A percentile compares a stretch with the other conserved stretches of the same genome.
phyloP scores from a whole-genome alignment of 1,284 basidiomycete genomes.

The Ganoderma multipileum region DNA sequence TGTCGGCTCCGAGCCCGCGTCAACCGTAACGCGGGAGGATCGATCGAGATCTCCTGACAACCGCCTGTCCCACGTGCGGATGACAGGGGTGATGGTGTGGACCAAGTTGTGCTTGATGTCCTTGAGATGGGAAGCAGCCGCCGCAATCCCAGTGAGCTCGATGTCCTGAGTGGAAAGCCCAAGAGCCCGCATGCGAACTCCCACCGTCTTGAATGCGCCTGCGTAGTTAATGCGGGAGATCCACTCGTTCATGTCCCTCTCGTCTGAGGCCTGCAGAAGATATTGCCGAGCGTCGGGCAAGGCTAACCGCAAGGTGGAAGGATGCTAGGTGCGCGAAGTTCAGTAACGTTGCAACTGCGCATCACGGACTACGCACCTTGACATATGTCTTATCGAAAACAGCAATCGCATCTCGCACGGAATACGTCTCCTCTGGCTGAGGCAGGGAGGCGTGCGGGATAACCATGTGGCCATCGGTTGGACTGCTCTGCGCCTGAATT shows the following conservation, averaged over 20 bases:
- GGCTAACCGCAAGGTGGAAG: slow-evolving; percentile 80
- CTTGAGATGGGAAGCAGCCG: slow-evolving; percentile 81
- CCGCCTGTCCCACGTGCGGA: slow-evolving; percentile 52
- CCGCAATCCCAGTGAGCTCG: slow-evolving; percentile 81
- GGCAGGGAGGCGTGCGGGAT: slow-evolving; percentile 66
- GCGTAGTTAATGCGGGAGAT: slow-evolving; percentile 95
- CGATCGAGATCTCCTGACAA: slow-evolving; percentile 33
- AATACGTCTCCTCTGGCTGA: slow-evolving; percentile 88
- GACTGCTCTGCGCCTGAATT: slow-evolving; percentile 60
- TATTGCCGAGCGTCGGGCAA: slow-evolving; percentile 82
- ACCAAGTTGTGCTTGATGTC: slow-evolving; percentile 56
- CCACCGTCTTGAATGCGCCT: slow-evolving; percentile 87
- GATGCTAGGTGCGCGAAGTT: slow-evolving; percentile 19
- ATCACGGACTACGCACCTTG: slow-evolving; percentile 57
- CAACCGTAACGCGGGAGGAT: slow-evolving; percentile 20
- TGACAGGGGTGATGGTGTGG: slow-evolving; percentile 41
- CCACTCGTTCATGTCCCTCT: slow-evolving; percentile 90
- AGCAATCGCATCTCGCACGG: slow-evolving; percentile 81
- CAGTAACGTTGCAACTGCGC: background rate
- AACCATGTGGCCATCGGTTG: slow-evolving; percentile 47
- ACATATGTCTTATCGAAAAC: slow-evolving; percentile 81
- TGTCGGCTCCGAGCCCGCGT: slow-evolving; percentile 18
- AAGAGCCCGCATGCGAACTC: slow-evolving; percentile 83
- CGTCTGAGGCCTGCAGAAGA: slow-evolving; percentile 79
- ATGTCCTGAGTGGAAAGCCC: slow-evolving; percentile 76